Base-by-base conservation (phyloP, 148 eudicot genomes). In the Arctostaphylos glauca region DNA sequence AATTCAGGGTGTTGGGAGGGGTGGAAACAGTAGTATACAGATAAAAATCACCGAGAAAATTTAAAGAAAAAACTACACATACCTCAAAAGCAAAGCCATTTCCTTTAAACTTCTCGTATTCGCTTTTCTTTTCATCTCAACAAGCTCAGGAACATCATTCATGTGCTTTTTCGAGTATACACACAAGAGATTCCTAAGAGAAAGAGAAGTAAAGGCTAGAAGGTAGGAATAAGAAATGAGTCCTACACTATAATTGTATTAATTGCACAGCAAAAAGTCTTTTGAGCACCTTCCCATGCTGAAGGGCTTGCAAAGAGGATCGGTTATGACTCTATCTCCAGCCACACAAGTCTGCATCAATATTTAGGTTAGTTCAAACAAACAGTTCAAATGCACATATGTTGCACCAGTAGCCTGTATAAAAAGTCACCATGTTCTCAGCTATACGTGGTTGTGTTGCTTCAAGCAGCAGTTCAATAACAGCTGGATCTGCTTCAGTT, bases 231-330 rank as follows among this genome's bases (percentile, higher is more conserved):
- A 56, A 25, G 68, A 19, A 80, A 25, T 41, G 41, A 68, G 74
- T 66, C 15, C 48, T 4, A 16, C 12, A 16, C 53, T 52, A n/a
- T 50, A 60, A 47, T 16, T n/a, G 21, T 4, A 50, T 48, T 8
- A 49, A 58, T 25, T 79, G 46, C 60, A 74, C 46, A 70, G 14
- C 9, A 47, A 70, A 72, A 85, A 74, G 23, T 71, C 82, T 23
- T 54, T 19, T 55, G 58, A 88, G 87, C 88, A 97, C 99, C 99
- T 97, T 83, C 99, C 99, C 98, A 93, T 97, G 87, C 99, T 97
- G 87, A 94, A 97, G 86, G 98, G 99, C 90, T 94, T 97, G 95
- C 99, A 97, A 82, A 97, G 92, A 87, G 96, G 94, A 91, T 97
- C 99, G 66, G 93, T 92, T 78, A 97, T 43, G 76, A 97, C 99